phyloP scores from a whole-genome alignment of 257 asterid genomes.

The Solanum lignicaule region DNA sequence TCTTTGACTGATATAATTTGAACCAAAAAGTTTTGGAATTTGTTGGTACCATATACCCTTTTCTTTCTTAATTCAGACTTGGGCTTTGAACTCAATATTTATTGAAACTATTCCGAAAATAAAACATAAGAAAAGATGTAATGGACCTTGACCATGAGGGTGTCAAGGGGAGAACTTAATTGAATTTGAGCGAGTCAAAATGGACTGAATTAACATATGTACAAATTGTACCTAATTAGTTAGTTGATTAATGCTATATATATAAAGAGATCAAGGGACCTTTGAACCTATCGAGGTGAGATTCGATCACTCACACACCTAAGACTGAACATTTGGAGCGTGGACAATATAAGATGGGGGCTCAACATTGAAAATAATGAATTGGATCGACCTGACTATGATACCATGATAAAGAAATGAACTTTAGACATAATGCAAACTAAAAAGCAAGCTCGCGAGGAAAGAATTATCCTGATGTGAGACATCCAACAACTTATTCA shows the following conservation, averaged over 20 bases:
- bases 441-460: fast-evolving
- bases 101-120: not conserved
- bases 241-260: not conserved
- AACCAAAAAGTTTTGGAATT: not conserved
- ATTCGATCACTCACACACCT: not conserved
- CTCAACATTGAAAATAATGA: not conserved
- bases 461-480: not conserved
- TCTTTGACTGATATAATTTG: not conserved
- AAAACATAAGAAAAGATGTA: not conserved
- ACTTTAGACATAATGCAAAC: not conserved
- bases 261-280: not conserved
- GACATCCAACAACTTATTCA: not conserved
- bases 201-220: not conserved
- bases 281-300: not conserved
- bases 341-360: not conserved
- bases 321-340: not conserved
- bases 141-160: not conserved
- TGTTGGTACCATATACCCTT: not conserved
- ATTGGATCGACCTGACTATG: too few species aligned
- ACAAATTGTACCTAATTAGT: not conserved
- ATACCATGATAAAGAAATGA: not conserved
- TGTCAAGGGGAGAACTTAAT: not conserved
- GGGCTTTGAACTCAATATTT: not conserved
- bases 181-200: not conserved
- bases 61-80: not conserved